Evolutionary conservation across 1,139 yeast species (phyloP).

Genomic region (Meyerozyma smithsonii): DNA sequence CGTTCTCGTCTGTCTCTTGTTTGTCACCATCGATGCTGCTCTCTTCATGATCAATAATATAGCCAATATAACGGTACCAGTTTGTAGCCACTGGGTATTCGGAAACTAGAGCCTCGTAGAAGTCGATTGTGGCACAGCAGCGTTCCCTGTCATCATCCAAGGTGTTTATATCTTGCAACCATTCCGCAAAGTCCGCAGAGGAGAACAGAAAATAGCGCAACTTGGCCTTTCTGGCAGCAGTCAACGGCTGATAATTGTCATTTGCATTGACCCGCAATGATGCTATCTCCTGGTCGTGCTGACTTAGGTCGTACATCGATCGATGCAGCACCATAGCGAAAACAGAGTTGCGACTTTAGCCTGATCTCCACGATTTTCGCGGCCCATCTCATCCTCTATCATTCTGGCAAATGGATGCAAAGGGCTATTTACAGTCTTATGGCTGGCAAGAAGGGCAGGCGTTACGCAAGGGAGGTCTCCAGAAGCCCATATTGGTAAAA

Average conservation of each 20-base stretch:
- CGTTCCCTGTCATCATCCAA: constrained; percentile 13
- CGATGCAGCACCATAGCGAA: neutral
- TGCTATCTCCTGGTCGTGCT: constrained; percentile 16
- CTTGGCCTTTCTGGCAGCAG: constrained; percentile 18
- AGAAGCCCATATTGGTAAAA: constrained; percentile 80
- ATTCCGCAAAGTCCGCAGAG: constrained; percentile 21
- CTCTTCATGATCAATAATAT: constrained; percentile 7
- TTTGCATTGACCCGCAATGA: constrained; percentile 9
- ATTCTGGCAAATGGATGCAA: constrained; percentile 58
- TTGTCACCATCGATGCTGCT: neutral
- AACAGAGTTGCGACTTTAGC: neutral
- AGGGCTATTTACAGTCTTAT: constrained; percentile 62
- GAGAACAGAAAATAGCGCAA: constrained; percentile 16
- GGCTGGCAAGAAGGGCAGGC: constrained; percentile 97
- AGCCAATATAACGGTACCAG: constrained; percentile 14
- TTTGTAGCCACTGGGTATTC: constrained; percentile 13
- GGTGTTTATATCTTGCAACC: constrained; percentile 21
- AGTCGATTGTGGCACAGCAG: constrained; percentile 11
- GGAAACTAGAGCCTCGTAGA: constrained; percentile 13
- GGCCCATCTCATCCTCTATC: constrained; percentile 3
- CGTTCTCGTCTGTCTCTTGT: constrained; percentile 13
- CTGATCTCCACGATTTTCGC: neutral
- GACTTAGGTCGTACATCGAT: neutral
- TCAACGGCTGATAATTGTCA: constrained; percentile 9
- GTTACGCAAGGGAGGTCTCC: constrained; percentile 69